These are phyloP conservation scores for Fraxinus excelsior DNA, from an alignment of 257 asterid species.

Conservation along the genomic window DNA sequence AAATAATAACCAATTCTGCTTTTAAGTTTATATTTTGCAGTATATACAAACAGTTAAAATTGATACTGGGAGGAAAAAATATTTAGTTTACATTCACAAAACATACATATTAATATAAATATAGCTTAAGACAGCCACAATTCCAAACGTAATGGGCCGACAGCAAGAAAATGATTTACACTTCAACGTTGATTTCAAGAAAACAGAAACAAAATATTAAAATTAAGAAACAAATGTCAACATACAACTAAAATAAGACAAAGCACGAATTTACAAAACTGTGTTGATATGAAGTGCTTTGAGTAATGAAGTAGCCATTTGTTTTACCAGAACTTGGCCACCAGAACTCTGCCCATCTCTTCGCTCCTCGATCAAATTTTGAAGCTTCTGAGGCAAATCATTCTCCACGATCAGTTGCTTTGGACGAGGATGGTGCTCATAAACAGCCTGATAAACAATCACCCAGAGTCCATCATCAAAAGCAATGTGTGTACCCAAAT, in stretches of 20 bases:
- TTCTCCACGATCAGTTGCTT: slow-evolving; percentile 95
- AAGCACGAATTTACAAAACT: slow-evolving; percentile 51
- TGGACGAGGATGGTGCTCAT: slow-evolving; percentile 98
- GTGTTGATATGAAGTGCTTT: slow-evolving; percentile 97
- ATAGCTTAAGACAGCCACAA: background rate
- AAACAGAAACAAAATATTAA: background rate
- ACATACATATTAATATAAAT: background rate
- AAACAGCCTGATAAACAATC: slow-evolving; percentile 66
- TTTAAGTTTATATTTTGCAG: background rate
- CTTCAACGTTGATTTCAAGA: background rate
- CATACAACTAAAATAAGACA: slow-evolving; percentile 3
- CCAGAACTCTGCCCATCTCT: slow-evolving; percentile 97
- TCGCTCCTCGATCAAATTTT: slow-evolving; percentile 89
- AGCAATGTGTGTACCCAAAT: background rate
- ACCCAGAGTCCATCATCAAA: slow-evolving; percentile 11
- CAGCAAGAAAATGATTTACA: background rate
- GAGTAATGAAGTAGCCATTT: slow-evolving; percentile 97
- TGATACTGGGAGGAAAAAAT: background rate
- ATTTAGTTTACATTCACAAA: background rate
- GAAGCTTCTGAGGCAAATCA: slow-evolving; percentile 87
- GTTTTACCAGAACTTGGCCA: slow-evolving; percentile 96
- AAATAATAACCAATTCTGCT: background rate
- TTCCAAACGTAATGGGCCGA: background rate
- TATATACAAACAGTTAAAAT: background rate
- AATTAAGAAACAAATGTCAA: background rate